Base-by-base conservation (phyloP, 2,329 filamentous ascomycete genomes). In the Lecanicillium sp. region DNA sequence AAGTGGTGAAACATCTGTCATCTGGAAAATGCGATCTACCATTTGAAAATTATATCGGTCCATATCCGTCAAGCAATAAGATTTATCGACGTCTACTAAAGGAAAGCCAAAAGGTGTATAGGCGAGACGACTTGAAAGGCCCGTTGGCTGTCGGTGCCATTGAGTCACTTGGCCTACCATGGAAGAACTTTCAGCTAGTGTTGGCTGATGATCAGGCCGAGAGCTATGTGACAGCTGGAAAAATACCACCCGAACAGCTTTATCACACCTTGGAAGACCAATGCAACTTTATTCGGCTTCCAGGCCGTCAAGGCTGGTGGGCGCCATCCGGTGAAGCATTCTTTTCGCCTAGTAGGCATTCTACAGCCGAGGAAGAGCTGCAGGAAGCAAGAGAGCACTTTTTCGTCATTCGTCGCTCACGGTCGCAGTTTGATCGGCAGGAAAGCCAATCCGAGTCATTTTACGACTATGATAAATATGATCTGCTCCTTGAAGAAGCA, bases 401-500 rank as follows among this genome's bases (percentile, higher is more conserved):
- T 19, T 40, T 40, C 15, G 27, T 28, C 13, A 33, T 40, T 30
- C 31, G 38, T 4, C 38, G 38, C 19, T 40, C 38, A 2, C 17
- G 32, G 17, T 27, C 38, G 3, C 38, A 29, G 10, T 40, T 29
- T 12, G 38, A 40, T 28, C 34, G 17, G n/a, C 17, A 19, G 4
- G 8, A 13, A 10, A 9, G 4, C n/a, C 38, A 27, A 20, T n/a
- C 32, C 10, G 38, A 40, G 22, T 15, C 32, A 15, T 33, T 35
- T 15, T 40, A 35, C 25, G 33, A 34, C 14, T 40, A 29, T 31
- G 38, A 40, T 17, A 40, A 30, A 14, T 40, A 40, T 14, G 38
- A 40, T 17, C 5, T 40, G 25, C 19, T 40, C 10, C 29, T 40
- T 17, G 22, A 40, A 19, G 27, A 40, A 30, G 38, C 28, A 11